Evolutionary conservation across 768 basidiomycete species (phyloP).

Genomic region (Scleroderma bovista): DNA sequence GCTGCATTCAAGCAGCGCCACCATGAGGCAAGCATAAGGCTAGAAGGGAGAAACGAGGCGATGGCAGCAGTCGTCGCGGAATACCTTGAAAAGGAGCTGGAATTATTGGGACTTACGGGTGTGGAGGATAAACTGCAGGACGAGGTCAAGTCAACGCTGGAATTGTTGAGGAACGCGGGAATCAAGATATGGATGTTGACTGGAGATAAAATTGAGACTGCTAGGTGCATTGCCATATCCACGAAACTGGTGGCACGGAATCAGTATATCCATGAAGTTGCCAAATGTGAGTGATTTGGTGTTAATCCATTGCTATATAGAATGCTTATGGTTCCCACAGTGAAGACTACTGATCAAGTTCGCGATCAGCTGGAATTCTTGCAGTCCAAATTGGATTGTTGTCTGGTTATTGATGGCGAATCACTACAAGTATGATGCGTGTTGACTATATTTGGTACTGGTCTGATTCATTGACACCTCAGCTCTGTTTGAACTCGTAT

Average conservation of each 20-base stretch:
- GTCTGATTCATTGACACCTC: conserved; percentile 1
- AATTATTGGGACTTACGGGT: conserved; percentile 91
- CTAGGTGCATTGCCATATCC: conserved; percentile 95
- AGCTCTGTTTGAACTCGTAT: conserved; percentile 91
- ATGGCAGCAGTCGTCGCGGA: conserved; percentile 71
- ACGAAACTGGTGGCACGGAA: conserved; percentile 93
- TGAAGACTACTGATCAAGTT: conserved; percentile 78
- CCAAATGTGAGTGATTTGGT: conserved; percentile 58
- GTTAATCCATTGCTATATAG: neutral
- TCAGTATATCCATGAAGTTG: conserved; percentile 95
- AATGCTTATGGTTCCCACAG: conserved; percentile 37
- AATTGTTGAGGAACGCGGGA: conserved; percentile 89
- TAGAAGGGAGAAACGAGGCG: conserved; percentile 78
- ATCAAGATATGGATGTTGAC: conserved; percentile 99
- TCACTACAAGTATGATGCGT: conserved; percentile 71
- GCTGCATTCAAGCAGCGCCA: conserved; percentile 65
- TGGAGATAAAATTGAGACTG: conserved; percentile 98
- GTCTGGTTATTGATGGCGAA: conserved; percentile 96
- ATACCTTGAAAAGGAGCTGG: conserved; percentile 82
- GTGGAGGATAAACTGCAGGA: conserved; percentile 99
- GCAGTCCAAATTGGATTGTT: conserved; percentile 92
- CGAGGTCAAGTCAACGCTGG: conserved; percentile 90
- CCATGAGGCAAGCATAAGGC: conserved; percentile 71
- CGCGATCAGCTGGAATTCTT: conserved; percentile 89
- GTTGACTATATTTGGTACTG: neutral